phyloP scores from a whole-genome alignment of 768 basidiomycete genomes.

The Filobasidium floriforme region DNA sequence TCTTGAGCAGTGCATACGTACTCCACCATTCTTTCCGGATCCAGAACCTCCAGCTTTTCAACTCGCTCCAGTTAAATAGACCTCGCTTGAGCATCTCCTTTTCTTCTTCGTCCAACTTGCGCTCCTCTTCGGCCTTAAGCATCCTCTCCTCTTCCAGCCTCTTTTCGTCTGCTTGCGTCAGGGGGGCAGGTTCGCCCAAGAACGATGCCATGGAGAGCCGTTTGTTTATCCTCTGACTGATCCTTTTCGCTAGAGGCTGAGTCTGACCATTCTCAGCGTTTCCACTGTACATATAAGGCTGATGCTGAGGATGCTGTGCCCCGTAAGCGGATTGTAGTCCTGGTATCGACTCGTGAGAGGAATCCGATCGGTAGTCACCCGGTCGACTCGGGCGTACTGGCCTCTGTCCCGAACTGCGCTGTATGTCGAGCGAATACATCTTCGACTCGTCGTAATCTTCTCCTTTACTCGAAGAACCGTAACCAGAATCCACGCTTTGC shows the following conservation, averaged over 20 bases:
- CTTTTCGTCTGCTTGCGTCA: conserved; percentile 5
- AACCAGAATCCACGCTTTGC: neutral
- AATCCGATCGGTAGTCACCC: neutral
- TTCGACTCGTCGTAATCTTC: neutral
- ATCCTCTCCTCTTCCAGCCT: neutral
- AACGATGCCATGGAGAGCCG: neutral
- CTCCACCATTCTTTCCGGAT: conserved; percentile 41
- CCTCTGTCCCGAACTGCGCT: neutral
- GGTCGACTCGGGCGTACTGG: neutral
- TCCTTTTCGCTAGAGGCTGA: neutral
- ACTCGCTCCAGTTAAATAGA: conserved; percentile 37
- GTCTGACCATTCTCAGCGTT: neutral
- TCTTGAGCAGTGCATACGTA: conserved; percentile 20
- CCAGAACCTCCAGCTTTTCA: conserved; percentile 41
- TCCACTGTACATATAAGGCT: neutral
- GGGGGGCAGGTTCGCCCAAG: neutral
- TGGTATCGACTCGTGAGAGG: neutral
- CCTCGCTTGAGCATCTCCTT: conserved; percentile 36
- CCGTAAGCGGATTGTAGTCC: neutral
- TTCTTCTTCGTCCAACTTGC: conserved; percentile 32
- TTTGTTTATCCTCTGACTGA: neutral
- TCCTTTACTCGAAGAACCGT: neutral
- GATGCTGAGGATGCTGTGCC: neutral
- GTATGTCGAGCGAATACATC: neutral
- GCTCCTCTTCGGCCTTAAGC: conserved; percentile 6